Conservation (phyloP, 2,329 filamentous ascomycete genomes). For the Oidium heveae region DNA sequence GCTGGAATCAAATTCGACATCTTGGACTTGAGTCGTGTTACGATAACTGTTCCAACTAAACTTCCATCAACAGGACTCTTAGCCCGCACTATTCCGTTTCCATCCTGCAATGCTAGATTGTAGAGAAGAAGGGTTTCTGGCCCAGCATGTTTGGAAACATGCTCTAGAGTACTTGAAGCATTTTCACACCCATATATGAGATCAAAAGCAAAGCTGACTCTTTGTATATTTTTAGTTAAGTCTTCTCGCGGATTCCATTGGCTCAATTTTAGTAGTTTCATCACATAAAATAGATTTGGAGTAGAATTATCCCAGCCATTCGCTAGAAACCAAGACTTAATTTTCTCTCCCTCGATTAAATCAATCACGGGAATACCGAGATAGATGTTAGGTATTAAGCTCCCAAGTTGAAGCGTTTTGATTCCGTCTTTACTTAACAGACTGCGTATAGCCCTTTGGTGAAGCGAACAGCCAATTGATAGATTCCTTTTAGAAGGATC, state of each 20-base stretch:
- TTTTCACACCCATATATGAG: slow-evolving; percentile 38
- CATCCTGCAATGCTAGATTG: slow-evolving; percentile 33
- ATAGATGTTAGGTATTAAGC: slow-evolving; percentile 61
- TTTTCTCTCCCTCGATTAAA: slow-evolving; percentile 21
- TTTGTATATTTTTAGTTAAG: slow-evolving; percentile 29
- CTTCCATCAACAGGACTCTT: slow-evolving; percentile 34
- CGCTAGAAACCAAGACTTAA: slow-evolving; percentile 62
- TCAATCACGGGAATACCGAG: slow-evolving; percentile 50
- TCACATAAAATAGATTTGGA: slow-evolving; percentile 35
- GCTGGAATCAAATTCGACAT: slow-evolving; percentile 36
- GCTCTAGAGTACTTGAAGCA: slow-evolving; percentile 32
- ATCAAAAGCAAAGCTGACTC: slow-evolving; percentile 30
- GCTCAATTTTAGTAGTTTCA: slow-evolving; percentile 32
- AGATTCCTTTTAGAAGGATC: slow-evolving; percentile 67
- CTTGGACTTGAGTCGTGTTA: slow-evolving; percentile 32
- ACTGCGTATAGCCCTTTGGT: slow-evolving; percentile 58
- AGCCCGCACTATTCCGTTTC: slow-evolving; percentile 37
- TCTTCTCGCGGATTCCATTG: slow-evolving; percentile 36
- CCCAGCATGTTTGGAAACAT: slow-evolving; percentile 35
- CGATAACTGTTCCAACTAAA: slow-evolving; percentile 36
- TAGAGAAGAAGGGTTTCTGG: slow-evolving; percentile 42
- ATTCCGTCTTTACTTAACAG: slow-evolving; percentile 51
- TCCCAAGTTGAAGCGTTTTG: slow-evolving; percentile 60
- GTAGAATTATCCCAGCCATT: slow-evolving; percentile 62
- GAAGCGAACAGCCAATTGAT: slow-evolving; percentile 73